phyloP scores from a whole-genome alignment of 2,329 filamentous ascomycete genomes.

The Hypoxylon sp. region DNA sequence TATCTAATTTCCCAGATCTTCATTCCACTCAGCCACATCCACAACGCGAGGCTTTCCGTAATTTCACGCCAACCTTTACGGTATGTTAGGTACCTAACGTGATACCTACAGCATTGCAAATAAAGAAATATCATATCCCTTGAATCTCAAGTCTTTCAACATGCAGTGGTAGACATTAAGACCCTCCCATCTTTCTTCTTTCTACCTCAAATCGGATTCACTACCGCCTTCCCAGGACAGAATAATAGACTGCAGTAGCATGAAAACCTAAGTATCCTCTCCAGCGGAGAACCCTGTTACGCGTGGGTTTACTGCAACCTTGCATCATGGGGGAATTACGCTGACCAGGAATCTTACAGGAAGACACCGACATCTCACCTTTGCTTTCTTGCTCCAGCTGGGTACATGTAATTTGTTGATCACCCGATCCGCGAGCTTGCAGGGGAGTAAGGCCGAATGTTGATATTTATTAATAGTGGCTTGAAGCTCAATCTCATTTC shows the following conservation, averaged over 20 bases:
- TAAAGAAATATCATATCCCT: constrained; percentile 2
- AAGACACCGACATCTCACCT: constrained; percentile 31
- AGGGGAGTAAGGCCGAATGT: constrained; percentile 12
- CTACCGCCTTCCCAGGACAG: constrained; percentile 7
- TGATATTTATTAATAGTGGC: constrained; percentile 34
- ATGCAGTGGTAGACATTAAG: neutral
- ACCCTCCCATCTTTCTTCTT: neutral
- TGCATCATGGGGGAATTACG: constrained; percentile 26
- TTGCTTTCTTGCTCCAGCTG: constrained; percentile 22
- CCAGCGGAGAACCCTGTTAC: constrained; percentile 43
- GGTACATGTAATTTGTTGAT: constrained; percentile 40
- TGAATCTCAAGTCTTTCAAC: constrained; percentile 2
- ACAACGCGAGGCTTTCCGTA: constrained; percentile 1
- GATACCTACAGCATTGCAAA: neutral
- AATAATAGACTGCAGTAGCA: constrained; percentile 8
- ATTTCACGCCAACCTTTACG: neutral
- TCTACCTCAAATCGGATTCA: constrained; percentile 25
- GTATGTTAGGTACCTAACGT: too few species aligned
- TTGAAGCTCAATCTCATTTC: constrained; percentile 17
- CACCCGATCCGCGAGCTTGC: constrained; percentile 36
- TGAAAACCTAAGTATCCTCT: constrained; percentile 10
- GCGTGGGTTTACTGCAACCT: constrained; percentile 34
- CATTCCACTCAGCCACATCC: constrained; percentile 20
- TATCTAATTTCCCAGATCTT: constrained; percentile 24
- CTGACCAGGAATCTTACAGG: constrained; percentile 26